phyloP scores from a whole-genome alignment of 352 stramenopile genomes.

The Globisporangium spinosum region DNA sequence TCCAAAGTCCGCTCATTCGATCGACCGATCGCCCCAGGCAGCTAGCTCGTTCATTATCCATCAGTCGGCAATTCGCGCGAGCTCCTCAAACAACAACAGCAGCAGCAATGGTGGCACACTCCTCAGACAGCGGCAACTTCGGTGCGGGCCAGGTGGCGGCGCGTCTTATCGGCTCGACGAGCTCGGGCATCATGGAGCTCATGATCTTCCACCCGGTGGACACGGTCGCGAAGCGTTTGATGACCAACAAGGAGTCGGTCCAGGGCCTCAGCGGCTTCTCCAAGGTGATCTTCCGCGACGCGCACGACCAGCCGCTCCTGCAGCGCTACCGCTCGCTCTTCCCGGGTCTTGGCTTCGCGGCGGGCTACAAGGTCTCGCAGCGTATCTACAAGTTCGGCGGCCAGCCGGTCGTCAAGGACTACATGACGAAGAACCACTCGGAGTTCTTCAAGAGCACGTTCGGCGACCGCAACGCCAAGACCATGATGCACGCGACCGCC shows the following conservation, averaged over 20 bases:
- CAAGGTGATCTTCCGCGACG: constrained; percentile 89
- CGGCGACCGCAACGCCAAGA: constrained; percentile 91
- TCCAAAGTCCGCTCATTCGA: neutral
- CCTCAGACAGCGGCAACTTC: constrained; percentile 37
- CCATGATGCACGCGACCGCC: constrained; percentile 91
- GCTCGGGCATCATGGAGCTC: constrained; percentile 91
- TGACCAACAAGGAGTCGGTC: constrained; percentile 86
- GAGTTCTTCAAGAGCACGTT: constrained; percentile 88
- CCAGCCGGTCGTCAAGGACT: constrained; percentile 92
- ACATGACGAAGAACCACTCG: constrained; percentile 87
- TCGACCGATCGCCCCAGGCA: neutral
- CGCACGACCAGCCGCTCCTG: constrained; percentile 70
- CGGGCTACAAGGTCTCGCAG: constrained; percentile 96
- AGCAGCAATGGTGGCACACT: constrained; percentile 40
- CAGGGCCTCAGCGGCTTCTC: constrained; percentile 49
- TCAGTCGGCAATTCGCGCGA: constrained; percentile 18
- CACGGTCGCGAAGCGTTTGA: constrained; percentile 93
- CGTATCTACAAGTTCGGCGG: constrained; percentile 97
- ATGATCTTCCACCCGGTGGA: constrained; percentile 95
- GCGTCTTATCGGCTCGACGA: constrained; percentile 89
- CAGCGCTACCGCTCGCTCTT: constrained; percentile 88
- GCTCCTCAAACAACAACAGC: constrained; percentile 5
- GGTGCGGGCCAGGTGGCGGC: constrained; percentile 53
- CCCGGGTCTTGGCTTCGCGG: constrained; percentile 91
- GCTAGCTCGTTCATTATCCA: neutral